These are phyloP conservation scores for Pulveroboletus sp. DNA, from an alignment of 768 basidiomycete species.

Conservation along the genomic window DNA sequence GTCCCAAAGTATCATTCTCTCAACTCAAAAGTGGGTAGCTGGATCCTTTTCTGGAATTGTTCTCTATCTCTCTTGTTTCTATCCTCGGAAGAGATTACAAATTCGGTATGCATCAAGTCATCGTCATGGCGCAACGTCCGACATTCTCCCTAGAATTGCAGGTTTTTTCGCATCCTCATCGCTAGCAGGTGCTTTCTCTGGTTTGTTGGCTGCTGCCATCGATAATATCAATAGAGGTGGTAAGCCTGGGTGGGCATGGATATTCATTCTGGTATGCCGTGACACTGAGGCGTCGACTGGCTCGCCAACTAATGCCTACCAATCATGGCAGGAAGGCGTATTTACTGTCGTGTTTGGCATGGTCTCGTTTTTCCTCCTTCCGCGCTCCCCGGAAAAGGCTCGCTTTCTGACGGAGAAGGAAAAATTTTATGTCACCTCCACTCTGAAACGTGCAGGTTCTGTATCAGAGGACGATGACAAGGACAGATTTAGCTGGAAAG, in stretches of 20 bases:
- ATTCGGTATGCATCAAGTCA: slow-evolving; percentile 11
- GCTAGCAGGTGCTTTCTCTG: slow-evolving; percentile 60
- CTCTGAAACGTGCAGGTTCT: slow-evolving; percentile 24
- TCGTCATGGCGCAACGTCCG: slow-evolving; percentile 1
- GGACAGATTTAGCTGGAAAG: slow-evolving; percentile 53
- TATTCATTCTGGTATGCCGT: slow-evolving; percentile 44
- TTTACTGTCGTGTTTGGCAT: slow-evolving; percentile 60
- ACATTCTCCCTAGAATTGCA: slow-evolving; percentile 29
- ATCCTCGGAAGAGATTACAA: slow-evolving; percentile 30
- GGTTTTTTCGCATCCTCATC: slow-evolving; percentile 42
- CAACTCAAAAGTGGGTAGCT: too few relatives aligned
- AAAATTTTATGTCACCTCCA: slow-evolving; percentile 39
- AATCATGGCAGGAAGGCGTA: slow-evolving; percentile 43
- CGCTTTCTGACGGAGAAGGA: slow-evolving; percentile 50
- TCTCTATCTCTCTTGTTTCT: slow-evolving; percentile 51
- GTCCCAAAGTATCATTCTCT: too few relatives aligned
- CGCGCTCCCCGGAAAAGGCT: slow-evolving; percentile 39
- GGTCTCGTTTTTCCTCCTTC: slow-evolving; percentile 45
- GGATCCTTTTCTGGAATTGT: too few relatives aligned
- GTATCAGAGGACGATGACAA: slow-evolving; percentile 37
- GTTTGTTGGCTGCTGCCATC: slow-evolving; percentile 58
- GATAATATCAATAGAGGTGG: slow-evolving; percentile 47
- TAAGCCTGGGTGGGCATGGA: slow-evolving; percentile 58
- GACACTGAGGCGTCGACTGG: neutral
- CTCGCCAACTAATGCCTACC: neutral